Conservation (phyloP, 495 filamentous ascomycete species). For the Chlorociboria aeruginascens region DNA sequence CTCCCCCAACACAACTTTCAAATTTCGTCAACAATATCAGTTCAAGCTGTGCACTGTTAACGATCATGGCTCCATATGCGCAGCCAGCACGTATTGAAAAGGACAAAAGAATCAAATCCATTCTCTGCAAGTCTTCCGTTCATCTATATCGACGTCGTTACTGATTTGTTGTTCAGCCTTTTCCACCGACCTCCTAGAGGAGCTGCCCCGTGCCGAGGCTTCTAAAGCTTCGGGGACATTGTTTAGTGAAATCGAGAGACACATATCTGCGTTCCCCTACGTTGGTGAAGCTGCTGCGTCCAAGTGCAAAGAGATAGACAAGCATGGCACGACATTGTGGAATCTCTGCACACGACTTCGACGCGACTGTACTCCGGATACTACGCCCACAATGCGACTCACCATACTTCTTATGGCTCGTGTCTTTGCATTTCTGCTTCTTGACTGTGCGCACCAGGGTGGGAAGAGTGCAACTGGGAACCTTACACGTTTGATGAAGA, state of each 20-base stretch:
- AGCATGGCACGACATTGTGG: constrained; percentile 47
- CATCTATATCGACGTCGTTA: background rate
- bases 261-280: constrained; percentile 22
- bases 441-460: constrained; percentile 45
- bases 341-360: constrained; percentile 48
- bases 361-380: constrained; percentile 18
- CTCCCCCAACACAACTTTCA: too few species aligned
- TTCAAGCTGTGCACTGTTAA: background rate
- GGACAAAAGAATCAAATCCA: constrained; percentile 15
- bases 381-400: constrained; percentile 2
- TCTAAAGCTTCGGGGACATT: constrained; percentile 17
- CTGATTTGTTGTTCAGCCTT: constrained; percentile 12
- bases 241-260: constrained; percentile 27
- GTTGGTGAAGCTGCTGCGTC: constrained; percentile 11
- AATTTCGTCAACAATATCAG: too few species aligned
- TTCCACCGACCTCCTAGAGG: constrained; percentile 11
- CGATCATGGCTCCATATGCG: constrained; percentile 8
- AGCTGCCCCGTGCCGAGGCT: constrained; percentile 11
- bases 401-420: constrained; percentile 23
- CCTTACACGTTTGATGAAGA: constrained; percentile 45
- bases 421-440: constrained; percentile 56
- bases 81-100: constrained; percentile 11
- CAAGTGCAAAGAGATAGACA: constrained; percentile 36
- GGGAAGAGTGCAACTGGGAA: constrained; percentile 25
- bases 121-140: constrained; percentile 13